Base-by-base conservation (phyloP, 1,284 basidiomycete species). In the Kwoniella shivajii region DNA sequence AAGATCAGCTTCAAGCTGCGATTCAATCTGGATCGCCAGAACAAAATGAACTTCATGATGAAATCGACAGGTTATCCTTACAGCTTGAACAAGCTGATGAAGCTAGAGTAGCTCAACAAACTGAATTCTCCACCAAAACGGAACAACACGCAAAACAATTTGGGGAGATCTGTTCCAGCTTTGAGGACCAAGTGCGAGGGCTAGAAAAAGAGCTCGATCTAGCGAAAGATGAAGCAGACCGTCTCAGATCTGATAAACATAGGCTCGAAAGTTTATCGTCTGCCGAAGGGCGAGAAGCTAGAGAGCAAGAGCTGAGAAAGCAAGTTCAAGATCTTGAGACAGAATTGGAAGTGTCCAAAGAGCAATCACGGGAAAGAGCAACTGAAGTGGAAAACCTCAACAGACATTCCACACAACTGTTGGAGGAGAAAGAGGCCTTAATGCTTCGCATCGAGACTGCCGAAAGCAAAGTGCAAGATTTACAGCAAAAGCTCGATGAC, bases 81-180 rank as follows among this genome's bases (percentile, higher is more conserved):
- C 47, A 70, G 30, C 60, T 73, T 5, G 68, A 66, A 26, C 59
- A 67, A 14, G 64, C 66, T 3, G 65, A 68, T n/a, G 31, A 55
- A 26, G 60, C 56, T 4, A 55, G 62, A 30, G 56, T 43, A 2
- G 24, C 50, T 0, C 53, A 69, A 0, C 67, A 73, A 20, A 38
- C 59, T 22, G 67, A 71, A 26, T 77, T 72, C 54, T 63, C 69
- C 0, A n/a, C 31, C 29, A 72, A 75, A 47, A 76, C 72, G 2
- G 66, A 72, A 51, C 60, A 69, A 29, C 73, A 76, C 45, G 69
- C 69, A 6, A 55, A 48, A 13, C 60, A 66, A 55, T 76, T 77
- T 44, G 63, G 64, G 0, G 68, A 74, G 24, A 75, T 75, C 26
- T 74, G 73, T 49, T 41, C 55, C 2, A 71, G 63, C 13, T 74